Percentiles rank a stretch among this genome's conserved stretches.
Conservation (phyloP, 1,284 basidiomycete genomes). For the Trichosporon coremiiforme region DNA sequence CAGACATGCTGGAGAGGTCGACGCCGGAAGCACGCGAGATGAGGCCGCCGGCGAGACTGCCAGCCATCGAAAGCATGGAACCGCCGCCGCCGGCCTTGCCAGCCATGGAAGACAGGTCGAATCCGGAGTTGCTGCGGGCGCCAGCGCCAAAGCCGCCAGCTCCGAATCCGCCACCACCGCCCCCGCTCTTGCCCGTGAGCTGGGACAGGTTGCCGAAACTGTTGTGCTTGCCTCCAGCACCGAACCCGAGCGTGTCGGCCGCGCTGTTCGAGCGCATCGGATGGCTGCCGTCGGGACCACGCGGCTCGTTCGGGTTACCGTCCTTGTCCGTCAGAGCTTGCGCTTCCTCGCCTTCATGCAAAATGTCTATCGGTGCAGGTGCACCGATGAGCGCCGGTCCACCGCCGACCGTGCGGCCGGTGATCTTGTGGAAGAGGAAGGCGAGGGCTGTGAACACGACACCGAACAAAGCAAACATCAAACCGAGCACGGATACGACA, state of each 20-base stretch:
- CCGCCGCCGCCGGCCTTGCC: slow-evolving; percentile 9
- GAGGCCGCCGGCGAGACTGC: slow-evolving; percentile 15
- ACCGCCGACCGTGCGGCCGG: slow-evolving; percentile 22
- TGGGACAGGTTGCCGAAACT: slow-evolving; percentile 21
- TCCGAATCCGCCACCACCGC: too few relatives aligned
- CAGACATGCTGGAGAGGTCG: slow-evolving; percentile 21
- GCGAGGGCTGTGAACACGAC: slow-evolving; percentile 27
- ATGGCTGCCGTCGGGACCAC: not conserved
- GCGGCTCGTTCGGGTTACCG: not conserved
- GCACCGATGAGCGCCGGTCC: slow-evolving; percentile 21
- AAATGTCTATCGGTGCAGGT: slow-evolving; percentile 3
- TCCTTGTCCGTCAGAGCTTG: not conserved
- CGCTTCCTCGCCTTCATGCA: slow-evolving; percentile 5
- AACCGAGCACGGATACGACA: slow-evolving; percentile 28
- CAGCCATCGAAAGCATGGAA: slow-evolving; percentile 2
- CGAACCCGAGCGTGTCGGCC: slow-evolving; percentile 20
- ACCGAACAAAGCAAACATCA: slow-evolving; percentile 31
- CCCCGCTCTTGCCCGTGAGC: slow-evolving; percentile 1
- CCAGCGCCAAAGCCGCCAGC: slow-evolving; percentile 7
- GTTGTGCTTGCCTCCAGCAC: slow-evolving; percentile 14
- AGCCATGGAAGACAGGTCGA: slow-evolving; percentile 13
- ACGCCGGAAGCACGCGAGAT: slow-evolving; percentile 16
- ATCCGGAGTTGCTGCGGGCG: slow-evolving; percentile 15
- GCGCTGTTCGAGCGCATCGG: slow-evolving; percentile 15
- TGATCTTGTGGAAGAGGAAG: slow-evolving; percentile 26